Evolutionary conservation across 2,329 filamentous ascomycete genomes (phyloP).

Genomic region (Tolypocladium endophyticum): DNA sequence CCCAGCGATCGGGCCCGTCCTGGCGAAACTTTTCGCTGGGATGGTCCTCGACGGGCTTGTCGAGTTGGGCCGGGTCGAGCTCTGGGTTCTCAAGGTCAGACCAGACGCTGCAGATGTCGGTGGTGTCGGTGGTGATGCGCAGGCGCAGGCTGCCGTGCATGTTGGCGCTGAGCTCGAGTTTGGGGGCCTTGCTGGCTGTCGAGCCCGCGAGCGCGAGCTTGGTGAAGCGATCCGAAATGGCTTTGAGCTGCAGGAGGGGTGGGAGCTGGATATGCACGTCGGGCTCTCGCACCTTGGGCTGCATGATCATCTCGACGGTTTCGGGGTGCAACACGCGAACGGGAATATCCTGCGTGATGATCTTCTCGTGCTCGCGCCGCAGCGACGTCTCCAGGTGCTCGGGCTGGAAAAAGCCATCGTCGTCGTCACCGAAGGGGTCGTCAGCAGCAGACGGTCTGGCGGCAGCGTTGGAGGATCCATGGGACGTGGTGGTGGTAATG

Average conservation of each 20-base stretch:
- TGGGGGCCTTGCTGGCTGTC: slow-evolving; percentile 38
- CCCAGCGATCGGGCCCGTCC: slow-evolving; percentile 74
- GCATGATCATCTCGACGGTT: slow-evolving; percentile 84
- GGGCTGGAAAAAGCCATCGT: slow-evolving; percentile 35
- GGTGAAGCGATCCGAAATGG: slow-evolving; percentile 91
- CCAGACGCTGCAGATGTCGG: slow-evolving; percentile 82
- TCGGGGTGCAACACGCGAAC: slow-evolving; percentile 77
- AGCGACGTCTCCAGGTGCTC: slow-evolving; percentile 46
- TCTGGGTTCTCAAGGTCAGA: slow-evolving; percentile 77
- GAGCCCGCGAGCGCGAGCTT: slow-evolving; percentile 57
- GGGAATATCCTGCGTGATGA: slow-evolving; percentile 94
- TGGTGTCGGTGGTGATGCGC: slow-evolving; percentile 69
- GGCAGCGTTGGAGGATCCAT: slow-evolving; percentile 18
- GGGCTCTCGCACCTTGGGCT: slow-evolving; percentile 80
- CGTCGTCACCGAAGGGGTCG: slow-evolving; percentile 27
- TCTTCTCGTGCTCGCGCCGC: slow-evolving; percentile 68
- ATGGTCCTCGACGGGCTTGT: slow-evolving; percentile 64
- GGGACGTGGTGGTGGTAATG: slow-evolving; percentile 63
- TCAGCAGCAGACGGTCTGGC: slow-evolving; percentile 21
- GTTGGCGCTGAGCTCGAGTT: slow-evolving; percentile 81
- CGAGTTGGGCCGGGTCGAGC: slow-evolving; percentile 67
- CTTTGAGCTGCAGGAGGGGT: slow-evolving; percentile 77
- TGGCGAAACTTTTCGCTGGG: slow-evolving; percentile 71
- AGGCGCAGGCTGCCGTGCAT: slow-evolving; percentile 84
- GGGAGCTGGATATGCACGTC: slow-evolving; percentile 92